These are phyloP conservation scores for Cucumis sativus DNA, from an alignment of 306 rosid species.

Conservation along the genomic window DNA sequence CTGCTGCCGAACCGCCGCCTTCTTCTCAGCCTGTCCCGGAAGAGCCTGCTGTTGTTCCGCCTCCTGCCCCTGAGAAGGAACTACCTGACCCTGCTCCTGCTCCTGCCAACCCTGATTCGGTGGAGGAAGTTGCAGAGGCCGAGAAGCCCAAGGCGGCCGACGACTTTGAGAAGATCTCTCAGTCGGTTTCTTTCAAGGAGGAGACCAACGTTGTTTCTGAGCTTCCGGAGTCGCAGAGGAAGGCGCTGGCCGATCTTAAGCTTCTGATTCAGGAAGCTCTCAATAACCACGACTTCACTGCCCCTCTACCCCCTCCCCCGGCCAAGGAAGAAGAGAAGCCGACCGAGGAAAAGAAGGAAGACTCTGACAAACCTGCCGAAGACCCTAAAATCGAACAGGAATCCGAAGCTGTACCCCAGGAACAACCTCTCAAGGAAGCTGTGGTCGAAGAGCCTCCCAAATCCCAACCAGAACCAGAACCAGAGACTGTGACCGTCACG, in stretches of 20 bases:
- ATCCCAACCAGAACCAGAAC: neutral
- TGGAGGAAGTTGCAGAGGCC: constrained; percentile 13
- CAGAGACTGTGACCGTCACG: neutral
- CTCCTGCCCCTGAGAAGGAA: neutral
- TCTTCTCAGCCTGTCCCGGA: constrained; percentile 20
- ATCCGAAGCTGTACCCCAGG: constrained; percentile 18
- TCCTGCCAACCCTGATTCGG: constrained; percentile 8
- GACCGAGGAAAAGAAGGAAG: constrained; percentile 12
- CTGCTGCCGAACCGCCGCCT: constrained; percentile 16
- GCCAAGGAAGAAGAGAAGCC: constrained; percentile 30
- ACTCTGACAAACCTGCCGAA: neutral
- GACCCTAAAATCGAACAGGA: neutral
- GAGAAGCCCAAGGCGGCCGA: constrained; percentile 18
- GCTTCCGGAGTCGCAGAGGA: constrained; percentile 70
- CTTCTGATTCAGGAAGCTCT: constrained; percentile 58
- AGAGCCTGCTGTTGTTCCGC: constrained; percentile 8
- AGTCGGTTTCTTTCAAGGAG: constrained; percentile 89
- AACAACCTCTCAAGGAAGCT: constrained; percentile 3
- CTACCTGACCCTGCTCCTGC: neutral
- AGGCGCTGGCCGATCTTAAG: constrained; percentile 71
- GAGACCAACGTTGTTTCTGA: constrained; percentile 69
- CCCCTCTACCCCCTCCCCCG: constrained; percentile 18
- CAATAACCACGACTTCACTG: constrained; percentile 50
- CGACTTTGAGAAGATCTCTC: constrained; percentile 24
- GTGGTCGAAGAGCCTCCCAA: constrained; percentile 11